Conservation (phyloP, 495 filamentous ascomycete species). For the Trichocladium antarcticum region DNA sequence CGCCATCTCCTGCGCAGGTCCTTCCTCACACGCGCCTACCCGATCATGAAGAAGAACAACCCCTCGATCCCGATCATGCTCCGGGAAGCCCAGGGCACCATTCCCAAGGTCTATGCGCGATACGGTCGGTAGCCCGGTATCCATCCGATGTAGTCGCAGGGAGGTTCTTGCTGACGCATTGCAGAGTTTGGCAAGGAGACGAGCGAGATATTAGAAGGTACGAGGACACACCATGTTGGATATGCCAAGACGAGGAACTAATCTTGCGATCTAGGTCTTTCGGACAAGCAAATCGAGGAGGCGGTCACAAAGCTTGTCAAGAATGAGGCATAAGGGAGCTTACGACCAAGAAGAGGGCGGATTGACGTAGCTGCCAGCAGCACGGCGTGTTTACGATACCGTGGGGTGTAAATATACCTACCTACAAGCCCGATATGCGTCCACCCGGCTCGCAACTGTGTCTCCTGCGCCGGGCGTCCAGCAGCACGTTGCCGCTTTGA, state of each 20-base stretch:
- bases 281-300: slow-evolving; percentile 87
- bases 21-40: slow-evolving; percentile 86
- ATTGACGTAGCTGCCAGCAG: background rate
- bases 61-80: slow-evolving; percentile 89
- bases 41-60: slow-evolving; percentile 99
- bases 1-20: slow-evolving; percentile 46
- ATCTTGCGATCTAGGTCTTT: slow-evolving; percentile 49
- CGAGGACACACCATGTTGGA: background rate
- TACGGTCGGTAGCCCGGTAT: slow-evolving; percentile 56
- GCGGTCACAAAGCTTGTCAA: slow-evolving; percentile 75
- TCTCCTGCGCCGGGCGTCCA: too few relatives aligned
- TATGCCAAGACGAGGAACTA: background rate
- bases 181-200: slow-evolving; percentile 82
- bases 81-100: slow-evolving; percentile 71
- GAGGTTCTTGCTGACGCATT: background rate
- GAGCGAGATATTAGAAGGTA: slow-evolving; percentile 70
- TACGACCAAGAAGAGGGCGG: slow-evolving; percentile 15
- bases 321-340: slow-evolving; percentile 2
- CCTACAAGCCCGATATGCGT: background rate
- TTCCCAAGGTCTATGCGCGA: slow-evolving; percentile 81
- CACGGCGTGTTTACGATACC: slow-evolving; percentile 4
- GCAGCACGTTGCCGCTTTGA: too few relatives aligned
- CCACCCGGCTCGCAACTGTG: too few relatives aligned
- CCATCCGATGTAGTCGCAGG: background rate
- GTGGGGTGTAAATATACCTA: slow-evolving; percentile 8